Percentiles rank a stretch among this genome's conserved stretches.
Evolutionary conservation across 2,329 filamentous ascomycete genomes (phyloP).

Genomic region (Aspergillus fumigatiaffinis): DNA sequence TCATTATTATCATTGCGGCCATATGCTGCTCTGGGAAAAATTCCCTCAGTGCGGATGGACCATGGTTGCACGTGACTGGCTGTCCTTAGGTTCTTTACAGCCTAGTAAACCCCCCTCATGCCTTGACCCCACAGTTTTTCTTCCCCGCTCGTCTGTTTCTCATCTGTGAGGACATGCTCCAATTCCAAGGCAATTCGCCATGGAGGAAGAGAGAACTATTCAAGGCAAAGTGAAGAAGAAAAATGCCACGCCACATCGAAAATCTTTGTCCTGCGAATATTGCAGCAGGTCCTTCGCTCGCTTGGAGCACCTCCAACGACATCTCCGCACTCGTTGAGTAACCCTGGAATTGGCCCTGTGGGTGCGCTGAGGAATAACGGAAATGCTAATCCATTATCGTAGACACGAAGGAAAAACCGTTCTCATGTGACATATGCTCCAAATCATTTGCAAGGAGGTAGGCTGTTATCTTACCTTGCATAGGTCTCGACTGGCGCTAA

Average conservation of each 20-base stretch:
- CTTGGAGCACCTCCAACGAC: slow-evolving; percentile 49
- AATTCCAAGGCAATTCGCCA: slow-evolving; percentile 25
- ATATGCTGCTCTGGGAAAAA: neutral
- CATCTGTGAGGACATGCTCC: slow-evolving; percentile 22
- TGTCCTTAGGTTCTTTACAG: neutral
- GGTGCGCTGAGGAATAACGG: neutral
- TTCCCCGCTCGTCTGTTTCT: slow-evolving; percentile 33
- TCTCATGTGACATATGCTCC: slow-evolving; percentile 47
- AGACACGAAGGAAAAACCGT: slow-evolving; percentile 50
- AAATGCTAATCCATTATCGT: slow-evolving; percentile 23
- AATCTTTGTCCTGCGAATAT: slow-evolving; percentile 47
- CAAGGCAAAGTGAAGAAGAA: slow-evolving; percentile 41
- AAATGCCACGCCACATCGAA: slow-evolving; percentile 37
- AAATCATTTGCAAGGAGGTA: slow-evolving; percentile 48
- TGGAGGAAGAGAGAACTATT: slow-evolving; percentile 38
- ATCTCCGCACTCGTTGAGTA: slow-evolving; percentile 49
- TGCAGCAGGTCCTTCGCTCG: slow-evolving; percentile 47
- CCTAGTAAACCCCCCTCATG: slow-evolving; percentile 18
- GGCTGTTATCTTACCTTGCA: slow-evolving; percentile 5
- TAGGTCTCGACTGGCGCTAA: slow-evolving; percentile 16
- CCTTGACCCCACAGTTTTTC: slow-evolving; percentile 34
- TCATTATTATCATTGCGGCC: neutral
- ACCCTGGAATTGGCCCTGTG: slow-evolving; percentile 22
- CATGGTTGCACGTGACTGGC: slow-evolving; percentile 13
- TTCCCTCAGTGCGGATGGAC: neutral